Evolutionary conservation across 805 yeast genomes (phyloP).

Genomic region (Maudiozyma barnettii): DNA sequence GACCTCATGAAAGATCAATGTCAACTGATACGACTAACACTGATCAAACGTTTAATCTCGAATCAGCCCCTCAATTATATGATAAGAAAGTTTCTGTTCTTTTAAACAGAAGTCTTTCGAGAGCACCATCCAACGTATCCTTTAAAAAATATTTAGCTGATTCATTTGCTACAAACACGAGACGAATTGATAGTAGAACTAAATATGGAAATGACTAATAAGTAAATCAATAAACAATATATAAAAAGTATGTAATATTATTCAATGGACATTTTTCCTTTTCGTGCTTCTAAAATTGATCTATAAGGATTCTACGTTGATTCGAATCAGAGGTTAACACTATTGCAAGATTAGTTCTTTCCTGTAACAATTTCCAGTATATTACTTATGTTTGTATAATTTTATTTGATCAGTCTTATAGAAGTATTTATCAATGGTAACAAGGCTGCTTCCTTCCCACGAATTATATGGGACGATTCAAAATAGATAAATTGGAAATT

Average conservation of each 20-base stretch:
- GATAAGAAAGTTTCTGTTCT: constrained; percentile 74
- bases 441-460: too few relatives aligned
- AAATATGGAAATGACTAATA: background rate
- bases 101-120: constrained; percentile 59
- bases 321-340: too few relatives aligned
- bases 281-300: background rate
- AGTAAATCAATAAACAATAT: background rate
- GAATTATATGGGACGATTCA: background rate
- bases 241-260: background rate
- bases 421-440: too few relatives aligned
- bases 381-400: too few relatives aligned
- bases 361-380: too few relatives aligned
- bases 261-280: background rate
- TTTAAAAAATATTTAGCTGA: constrained; percentile 71
- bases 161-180: constrained; percentile 36
- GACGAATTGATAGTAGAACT: background rate
- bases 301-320: too few relatives aligned
- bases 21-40: constrained; percentile 57
- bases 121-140: constrained; percentile 67
- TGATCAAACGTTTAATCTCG: constrained; percentile 42
- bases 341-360: too few relatives aligned
- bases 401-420: too few relatives aligned
- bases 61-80: constrained; percentile 67
- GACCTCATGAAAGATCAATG: constrained; percentile 30
- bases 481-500: too few relatives aligned